Evolutionary conservation across 2,329 filamentous ascomycete species (phyloP).

Genomic region (Tothia fuscella): DNA sequence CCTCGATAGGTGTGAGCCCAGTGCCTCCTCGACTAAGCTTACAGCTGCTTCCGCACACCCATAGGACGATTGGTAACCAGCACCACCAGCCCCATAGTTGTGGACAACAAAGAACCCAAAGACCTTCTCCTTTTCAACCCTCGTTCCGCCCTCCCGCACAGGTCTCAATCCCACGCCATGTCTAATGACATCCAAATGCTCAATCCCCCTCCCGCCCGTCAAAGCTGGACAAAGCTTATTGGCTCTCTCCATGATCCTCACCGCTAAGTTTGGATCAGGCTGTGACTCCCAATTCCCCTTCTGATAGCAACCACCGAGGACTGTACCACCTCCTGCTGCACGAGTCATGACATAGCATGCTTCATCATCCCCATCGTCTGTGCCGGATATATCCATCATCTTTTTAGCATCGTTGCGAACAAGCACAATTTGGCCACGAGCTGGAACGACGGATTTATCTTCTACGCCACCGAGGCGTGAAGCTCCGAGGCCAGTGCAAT

Average conservation of each 20-base stretch:
- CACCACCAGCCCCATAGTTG: constrained; percentile 69
- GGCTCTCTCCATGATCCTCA: constrained; percentile 72
- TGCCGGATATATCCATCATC: constrained; percentile 61
- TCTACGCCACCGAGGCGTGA: constrained; percentile 68
- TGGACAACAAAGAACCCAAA: constrained; percentile 59
- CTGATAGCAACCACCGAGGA: constrained; percentile 78
- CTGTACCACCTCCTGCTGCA: constrained; percentile 65
- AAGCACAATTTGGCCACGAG: constrained; percentile 71
- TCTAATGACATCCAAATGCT: constrained; percentile 61
- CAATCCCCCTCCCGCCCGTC: constrained; percentile 49
- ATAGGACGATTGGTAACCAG: constrained; percentile 50
- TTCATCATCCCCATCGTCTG: constrained; percentile 56
- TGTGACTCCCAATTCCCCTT: constrained; percentile 67
- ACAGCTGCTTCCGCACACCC: constrained; percentile 31
- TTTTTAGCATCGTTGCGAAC: constrained; percentile 65
- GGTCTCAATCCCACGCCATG: constrained; percentile 77
- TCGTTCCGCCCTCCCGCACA: constrained; percentile 57
- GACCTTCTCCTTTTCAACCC: constrained; percentile 62
- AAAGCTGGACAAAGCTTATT: constrained; percentile 54
- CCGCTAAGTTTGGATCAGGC: constrained; percentile 67
- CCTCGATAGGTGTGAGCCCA: no score
- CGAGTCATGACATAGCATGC: constrained; percentile 72
- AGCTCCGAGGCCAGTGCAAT: constrained; percentile 72
- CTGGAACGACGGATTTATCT: constrained; percentile 61
- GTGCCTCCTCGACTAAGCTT: constrained; percentile 22